Conservation (phyloP, 176 grass and related monocot genomes). For the Cocos nucifera region DNA sequence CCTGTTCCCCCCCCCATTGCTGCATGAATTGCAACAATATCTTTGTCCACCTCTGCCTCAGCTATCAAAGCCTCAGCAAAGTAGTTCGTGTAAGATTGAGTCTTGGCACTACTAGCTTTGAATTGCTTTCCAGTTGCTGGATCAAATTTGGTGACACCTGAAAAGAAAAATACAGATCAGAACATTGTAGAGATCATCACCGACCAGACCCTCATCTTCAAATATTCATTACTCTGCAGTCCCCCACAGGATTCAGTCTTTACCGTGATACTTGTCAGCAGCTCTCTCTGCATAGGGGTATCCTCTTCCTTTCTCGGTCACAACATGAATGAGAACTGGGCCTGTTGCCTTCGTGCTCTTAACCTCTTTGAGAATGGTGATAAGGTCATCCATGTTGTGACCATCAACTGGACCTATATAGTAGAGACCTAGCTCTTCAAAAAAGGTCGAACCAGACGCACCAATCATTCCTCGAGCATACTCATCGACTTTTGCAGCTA, state of each 20-base stretch:
- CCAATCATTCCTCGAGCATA: constrained; percentile 99
- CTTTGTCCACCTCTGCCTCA: constrained; percentile 80
- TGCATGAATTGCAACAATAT: constrained; percentile 84
- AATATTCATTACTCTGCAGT: no score
- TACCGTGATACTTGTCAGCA: constrained; percentile 96
- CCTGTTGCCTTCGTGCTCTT: constrained; percentile 80
- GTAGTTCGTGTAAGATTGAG: constrained; percentile 82
- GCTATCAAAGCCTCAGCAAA: constrained; percentile 88
- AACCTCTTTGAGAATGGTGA: constrained; percentile 80
- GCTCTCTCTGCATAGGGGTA: constrained; percentile 95
- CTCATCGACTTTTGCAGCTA: constrained; percentile 96
- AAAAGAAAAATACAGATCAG: not conserved
- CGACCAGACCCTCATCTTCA: no score
- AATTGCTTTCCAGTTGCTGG: constrained; percentile 89
- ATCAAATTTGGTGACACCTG: constrained; percentile 88
- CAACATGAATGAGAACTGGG: constrained; percentile 90
- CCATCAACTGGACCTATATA: constrained; percentile 96
- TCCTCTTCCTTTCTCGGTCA: constrained; percentile 94
- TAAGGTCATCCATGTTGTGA: constrained; percentile 89
- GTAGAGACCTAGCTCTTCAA: constrained; percentile 96
- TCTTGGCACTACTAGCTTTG: constrained; percentile 49
- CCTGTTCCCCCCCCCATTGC: constrained; percentile 97
- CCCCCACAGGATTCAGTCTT: not conserved
- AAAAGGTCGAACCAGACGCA: constrained; percentile 65
- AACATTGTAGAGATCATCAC: not conserved